These are phyloP conservation scores for Penicillium sumatraense DNA, from an alignment of 2,329 filamentous ascomycete genomes.

Conservation along the genomic window DNA sequence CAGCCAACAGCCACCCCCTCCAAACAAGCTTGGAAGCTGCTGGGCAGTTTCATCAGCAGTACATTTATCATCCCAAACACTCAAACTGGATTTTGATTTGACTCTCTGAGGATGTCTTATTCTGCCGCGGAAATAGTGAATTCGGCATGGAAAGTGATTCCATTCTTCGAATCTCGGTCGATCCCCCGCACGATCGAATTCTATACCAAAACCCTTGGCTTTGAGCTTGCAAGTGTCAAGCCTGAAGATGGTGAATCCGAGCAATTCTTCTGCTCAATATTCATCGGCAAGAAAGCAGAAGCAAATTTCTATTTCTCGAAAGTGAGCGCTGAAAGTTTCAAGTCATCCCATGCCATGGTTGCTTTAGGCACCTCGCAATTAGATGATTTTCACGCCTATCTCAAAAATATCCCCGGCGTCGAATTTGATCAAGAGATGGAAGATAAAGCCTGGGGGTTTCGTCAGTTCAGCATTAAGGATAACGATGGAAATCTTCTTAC, in stretches of 20 bases:
- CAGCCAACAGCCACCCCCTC: too few relatives aligned
- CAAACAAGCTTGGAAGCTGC: too few relatives aligned
- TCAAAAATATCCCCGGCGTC: not conserved
- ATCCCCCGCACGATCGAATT: constrained; percentile 20
- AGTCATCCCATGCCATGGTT: constrained; percentile 19
- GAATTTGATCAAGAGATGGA: constrained; percentile 2
- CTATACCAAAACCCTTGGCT: constrained; percentile 24
- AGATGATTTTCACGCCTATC: constrained; percentile 20
- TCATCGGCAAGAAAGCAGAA: constrained; percentile 22
- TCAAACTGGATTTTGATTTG: not conserved
- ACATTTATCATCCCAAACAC: too few relatives aligned
- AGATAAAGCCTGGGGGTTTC: constrained; percentile 5
- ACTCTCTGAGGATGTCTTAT: not conserved
- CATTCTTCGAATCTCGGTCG: constrained; percentile 20
- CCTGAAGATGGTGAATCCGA: constrained; percentile 15
- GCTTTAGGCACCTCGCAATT: constrained; percentile 22
- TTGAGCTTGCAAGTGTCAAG: constrained; percentile 22
- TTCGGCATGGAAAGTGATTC: constrained; percentile 27
- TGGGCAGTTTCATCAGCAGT: not conserved
- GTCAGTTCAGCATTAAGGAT: constrained; percentile 5
- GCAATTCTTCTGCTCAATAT: constrained; percentile 23
- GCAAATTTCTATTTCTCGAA: constrained; percentile 27
- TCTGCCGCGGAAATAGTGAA: not conserved
- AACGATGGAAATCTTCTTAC: not conserved
- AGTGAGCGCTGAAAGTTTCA: constrained; percentile 11